Conservation (phyloP, 345 rosid genomes). For the Citrus reticulata region DNA sequence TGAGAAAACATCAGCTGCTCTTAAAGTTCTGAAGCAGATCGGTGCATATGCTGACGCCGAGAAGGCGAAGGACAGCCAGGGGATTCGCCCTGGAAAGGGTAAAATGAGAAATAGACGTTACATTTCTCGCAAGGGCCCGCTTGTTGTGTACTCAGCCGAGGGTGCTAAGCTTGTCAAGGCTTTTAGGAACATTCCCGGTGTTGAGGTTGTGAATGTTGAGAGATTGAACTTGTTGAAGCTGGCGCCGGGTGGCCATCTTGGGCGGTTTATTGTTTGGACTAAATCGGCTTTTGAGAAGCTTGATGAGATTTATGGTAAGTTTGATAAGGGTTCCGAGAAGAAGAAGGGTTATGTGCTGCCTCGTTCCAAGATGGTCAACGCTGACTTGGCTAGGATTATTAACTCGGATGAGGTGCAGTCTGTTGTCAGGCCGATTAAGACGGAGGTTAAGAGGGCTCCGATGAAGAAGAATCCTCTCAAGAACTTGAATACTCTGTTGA, state of each 20-base stretch:
- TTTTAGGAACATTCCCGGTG: conserved; percentile 90
- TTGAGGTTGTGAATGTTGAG: conserved; percentile 83
- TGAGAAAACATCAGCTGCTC: conserved; percentile 81
- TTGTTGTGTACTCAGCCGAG: conserved; percentile 74
- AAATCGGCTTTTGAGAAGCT: conserved; percentile 94
- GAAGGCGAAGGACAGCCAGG: conserved; percentile 86
- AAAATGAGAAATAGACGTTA: conserved; percentile 87
- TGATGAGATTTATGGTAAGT: conserved; percentile 80
- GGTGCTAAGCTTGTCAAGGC: conserved; percentile 91
- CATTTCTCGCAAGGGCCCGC: conserved; percentile 83
- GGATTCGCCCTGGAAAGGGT: conserved; percentile 88
- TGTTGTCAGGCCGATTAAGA: conserved; percentile 79
- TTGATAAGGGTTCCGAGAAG: conserved; percentile 77
- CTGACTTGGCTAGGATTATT: conserved; percentile 86
- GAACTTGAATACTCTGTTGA: conserved; percentile 79
- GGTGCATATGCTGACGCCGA: conserved; percentile 87
- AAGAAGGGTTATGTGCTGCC: conserved; percentile 91
- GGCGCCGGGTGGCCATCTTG: conserved; percentile 98
- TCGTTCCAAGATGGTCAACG: conserved; percentile 91
- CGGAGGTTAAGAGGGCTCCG: conserved; percentile 64
- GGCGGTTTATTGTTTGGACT: conserved; percentile 93
- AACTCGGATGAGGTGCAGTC: conserved; percentile 96
- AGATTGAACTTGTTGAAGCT: conserved; percentile 77
- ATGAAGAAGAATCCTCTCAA: conserved; percentile 93
- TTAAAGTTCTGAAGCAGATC: conserved; percentile 75